A percentile compares a stretch with the other conserved stretches of the same genome.
Conservation (phyloP, 495 filamentous ascomycete species). For the Aspergillus carlsbadensis region DNA sequence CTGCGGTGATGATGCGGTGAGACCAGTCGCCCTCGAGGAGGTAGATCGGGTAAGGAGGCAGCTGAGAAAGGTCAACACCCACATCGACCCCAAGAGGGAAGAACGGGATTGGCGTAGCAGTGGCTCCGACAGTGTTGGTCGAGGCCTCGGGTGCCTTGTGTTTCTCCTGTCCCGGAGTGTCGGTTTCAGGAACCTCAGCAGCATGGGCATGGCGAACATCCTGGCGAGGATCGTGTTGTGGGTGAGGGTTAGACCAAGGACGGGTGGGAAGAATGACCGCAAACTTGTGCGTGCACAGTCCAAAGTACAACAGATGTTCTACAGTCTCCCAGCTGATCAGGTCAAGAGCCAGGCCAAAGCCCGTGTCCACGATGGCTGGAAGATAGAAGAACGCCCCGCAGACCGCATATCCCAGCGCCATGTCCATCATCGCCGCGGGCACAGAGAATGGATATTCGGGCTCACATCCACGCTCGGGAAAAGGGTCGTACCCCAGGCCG, state of each 20-base stretch:
- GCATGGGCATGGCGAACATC: not conserved
- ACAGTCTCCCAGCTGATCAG: conserved; percentile 29
- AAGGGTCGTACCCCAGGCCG: conserved; percentile 14
- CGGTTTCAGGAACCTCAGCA: no score
- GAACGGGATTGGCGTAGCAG: no score
- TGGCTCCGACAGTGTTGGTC: no score
- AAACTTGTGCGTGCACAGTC: conserved; percentile 19
- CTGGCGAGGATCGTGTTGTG: not conserved
- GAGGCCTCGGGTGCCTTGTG: no score
- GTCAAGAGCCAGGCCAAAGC: conserved; percentile 25
- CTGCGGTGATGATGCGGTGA: conserved; percentile 14
- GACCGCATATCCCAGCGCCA: conserved; percentile 32
- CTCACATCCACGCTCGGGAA: not conserved
- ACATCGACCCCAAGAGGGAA: no score
- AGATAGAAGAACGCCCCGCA: conserved; percentile 30
- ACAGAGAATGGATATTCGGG: conserved; percentile 12
- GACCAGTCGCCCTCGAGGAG: conserved; percentile 19
- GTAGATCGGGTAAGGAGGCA: not conserved
- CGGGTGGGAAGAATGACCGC: conserved; percentile 9
- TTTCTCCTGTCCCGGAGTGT: no score
- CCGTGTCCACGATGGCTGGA: conserved; percentile 21
- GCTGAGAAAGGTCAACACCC: not conserved
- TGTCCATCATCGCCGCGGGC: conserved; percentile 23
- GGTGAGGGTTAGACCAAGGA: not conserved
- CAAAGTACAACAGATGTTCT: conserved; percentile 29